Conservation (phyloP, 2,329 filamentous ascomycete genomes). For the Mycogone perniciosa region DNA sequence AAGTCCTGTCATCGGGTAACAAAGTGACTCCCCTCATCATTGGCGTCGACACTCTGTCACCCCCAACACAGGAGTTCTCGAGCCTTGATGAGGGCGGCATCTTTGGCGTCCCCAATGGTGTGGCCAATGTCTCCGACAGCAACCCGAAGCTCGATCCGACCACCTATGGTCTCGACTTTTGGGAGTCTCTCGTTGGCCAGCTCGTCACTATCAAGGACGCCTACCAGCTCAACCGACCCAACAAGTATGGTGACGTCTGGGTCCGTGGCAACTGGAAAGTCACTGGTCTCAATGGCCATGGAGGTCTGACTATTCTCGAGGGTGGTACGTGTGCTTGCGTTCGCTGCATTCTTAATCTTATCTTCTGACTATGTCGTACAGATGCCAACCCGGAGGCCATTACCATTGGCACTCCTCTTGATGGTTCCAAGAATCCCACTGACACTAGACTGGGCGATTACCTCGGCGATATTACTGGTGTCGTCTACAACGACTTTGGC, state of each 20-base stretch:
- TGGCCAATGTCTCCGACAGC: constrained; percentile 46
- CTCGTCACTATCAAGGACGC: constrained; percentile 57
- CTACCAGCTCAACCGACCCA: constrained; percentile 53
- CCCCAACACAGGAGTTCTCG: constrained; percentile 56
- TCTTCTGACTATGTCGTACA: constrained; percentile 18
- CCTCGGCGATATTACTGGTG: constrained; percentile 60
- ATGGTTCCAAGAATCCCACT: constrained; percentile 54
- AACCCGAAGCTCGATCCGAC: constrained; percentile 58
- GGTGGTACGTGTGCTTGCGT: constrained; percentile 32
- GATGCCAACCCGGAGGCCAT: constrained; percentile 67
- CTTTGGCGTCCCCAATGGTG: constrained; percentile 58
- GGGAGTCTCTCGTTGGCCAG: constrained; percentile 63
- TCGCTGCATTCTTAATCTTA: background rate
- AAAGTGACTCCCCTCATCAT: constrained; percentile 53
- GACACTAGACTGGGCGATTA: constrained; percentile 59
- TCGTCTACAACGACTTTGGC: constrained; percentile 59
- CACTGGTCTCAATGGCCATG: constrained; percentile 56
- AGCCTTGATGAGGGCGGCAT: constrained; percentile 59
- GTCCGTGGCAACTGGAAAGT: constrained; percentile 58
- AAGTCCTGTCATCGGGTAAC: constrained; percentile 47
- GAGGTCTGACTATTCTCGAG: constrained; percentile 57
- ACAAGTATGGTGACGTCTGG: constrained; percentile 62
- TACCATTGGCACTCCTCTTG: constrained; percentile 57
- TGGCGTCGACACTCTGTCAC: constrained; percentile 48
- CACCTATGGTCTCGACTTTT: constrained; percentile 64